Percentiles rank a stretch among this genome's conserved stretches.
These are phyloP conservation scores for Solanum piurae DNA, from an alignment of 257 asterid genomes.

Conservation along the genomic window DNA sequence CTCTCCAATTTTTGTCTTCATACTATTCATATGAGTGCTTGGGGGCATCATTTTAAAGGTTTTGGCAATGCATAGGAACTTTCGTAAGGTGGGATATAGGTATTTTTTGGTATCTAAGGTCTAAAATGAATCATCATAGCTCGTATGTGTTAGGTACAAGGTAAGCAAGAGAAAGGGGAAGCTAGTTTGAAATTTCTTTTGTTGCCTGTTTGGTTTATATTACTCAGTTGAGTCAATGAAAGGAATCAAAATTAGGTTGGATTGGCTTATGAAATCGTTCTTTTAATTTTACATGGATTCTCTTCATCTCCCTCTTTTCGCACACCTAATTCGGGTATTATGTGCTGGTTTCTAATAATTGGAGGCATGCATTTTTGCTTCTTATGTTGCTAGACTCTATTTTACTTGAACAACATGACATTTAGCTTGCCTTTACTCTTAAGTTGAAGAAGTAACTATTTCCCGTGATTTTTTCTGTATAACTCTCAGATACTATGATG, in stretches of 20 bases:
- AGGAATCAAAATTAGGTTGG: not conserved
- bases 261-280: not conserved
- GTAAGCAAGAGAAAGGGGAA: not conserved
- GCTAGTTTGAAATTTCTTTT: not conserved
- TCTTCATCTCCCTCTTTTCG: not conserved
- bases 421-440: not conserved
- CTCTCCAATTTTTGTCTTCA: not conserved
- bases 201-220: not conserved
- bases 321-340: not conserved
- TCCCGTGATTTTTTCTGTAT: not conserved
- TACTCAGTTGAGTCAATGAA: not conserved
- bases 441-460: not conserved
- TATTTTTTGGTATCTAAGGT: not conserved
- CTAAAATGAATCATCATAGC: not conserved
- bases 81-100: not conserved
- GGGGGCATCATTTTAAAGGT: not conserved
- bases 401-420: not conserved
- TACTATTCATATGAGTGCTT: not conserved
- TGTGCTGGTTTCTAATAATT: not conserved
- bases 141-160: not conserved
- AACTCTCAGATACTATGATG: slow-evolving; percentile 72
- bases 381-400: not conserved
- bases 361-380: not conserved
- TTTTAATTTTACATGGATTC: not conserved
- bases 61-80: not conserved